Conservation (phyloP, 371 early-diverging fungal species). For the Actinomucor elegans region DNA sequence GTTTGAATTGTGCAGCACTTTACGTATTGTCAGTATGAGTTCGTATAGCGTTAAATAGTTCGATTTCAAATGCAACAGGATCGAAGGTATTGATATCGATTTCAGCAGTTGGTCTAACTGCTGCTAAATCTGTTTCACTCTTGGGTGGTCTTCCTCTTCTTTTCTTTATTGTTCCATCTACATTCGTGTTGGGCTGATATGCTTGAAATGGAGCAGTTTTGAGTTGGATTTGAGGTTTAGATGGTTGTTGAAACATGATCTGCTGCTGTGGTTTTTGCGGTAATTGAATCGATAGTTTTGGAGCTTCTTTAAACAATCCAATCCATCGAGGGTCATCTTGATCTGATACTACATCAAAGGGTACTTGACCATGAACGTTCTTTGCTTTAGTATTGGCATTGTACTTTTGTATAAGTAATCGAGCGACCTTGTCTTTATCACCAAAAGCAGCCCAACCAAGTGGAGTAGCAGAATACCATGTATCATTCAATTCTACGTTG, state of each 20-base stretch:
- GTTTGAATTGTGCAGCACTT: too few relatives aligned
- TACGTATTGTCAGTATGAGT: conserved; percentile 46
- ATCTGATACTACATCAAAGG: conserved; percentile 71
- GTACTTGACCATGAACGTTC: conserved; percentile 71
- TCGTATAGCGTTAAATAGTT: conserved; percentile 38
- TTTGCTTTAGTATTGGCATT: conserved; percentile 63
- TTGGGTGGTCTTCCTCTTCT: conserved; percentile 48
- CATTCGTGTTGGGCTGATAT: neutral
- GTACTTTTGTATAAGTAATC: conserved; percentile 63
- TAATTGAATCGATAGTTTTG: conserved; percentile 5
- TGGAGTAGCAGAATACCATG: conserved; percentile 83
- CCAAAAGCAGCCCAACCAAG: conserved; percentile 93
- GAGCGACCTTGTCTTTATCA: conserved; percentile 50
- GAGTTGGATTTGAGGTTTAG: neutral
- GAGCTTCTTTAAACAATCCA: conserved; percentile 29
- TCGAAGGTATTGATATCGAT: conserved; percentile 39
- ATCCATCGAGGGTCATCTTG: conserved; percentile 63
- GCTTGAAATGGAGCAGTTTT: neutral
- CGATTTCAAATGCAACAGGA: conserved; percentile 39
- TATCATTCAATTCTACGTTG: conserved; percentile 79
- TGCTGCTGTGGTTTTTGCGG: conserved; percentile 1
- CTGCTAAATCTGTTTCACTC: conserved; percentile 35
- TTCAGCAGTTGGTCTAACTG: conserved; percentile 29
- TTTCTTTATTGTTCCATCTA: conserved; percentile 22
- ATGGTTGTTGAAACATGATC: neutral